A percentile compares a stretch with the other conserved stretches of the same genome.
Conservation (phyloP, 495 filamentous ascomycete genomes). For the Clohesyomyces aquaticus region DNA sequence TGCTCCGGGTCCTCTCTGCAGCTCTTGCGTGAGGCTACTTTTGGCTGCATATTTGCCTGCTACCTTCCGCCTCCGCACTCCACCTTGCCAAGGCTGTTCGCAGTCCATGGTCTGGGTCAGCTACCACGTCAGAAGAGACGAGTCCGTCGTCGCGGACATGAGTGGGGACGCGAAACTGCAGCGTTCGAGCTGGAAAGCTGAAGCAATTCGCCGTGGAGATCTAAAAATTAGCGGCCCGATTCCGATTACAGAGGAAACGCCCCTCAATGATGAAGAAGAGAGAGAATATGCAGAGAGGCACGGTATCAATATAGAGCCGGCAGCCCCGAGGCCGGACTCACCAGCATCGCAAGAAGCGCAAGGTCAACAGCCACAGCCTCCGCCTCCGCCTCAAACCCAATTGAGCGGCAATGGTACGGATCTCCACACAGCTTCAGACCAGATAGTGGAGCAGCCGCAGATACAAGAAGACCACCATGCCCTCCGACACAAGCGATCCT, state of each 20-base stretch:
- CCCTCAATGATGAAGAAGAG: conserved; percentile 35
- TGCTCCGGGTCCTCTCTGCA: conserved; percentile 16
- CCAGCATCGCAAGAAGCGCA: conserved; percentile 1
- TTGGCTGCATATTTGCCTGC: conserved; percentile 10
- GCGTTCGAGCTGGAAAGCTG: conserved; percentile 40
- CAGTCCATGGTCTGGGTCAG: conserved; percentile 26
- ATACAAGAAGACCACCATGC: conserved; percentile 8
- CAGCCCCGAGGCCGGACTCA: background rate
- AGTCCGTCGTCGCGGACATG: conserved; percentile 28
- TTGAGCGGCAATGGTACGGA: background rate
- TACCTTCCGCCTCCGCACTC: background rate
- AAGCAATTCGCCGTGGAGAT: conserved; percentile 44
- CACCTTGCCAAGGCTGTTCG: background rate
- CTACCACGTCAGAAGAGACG: conserved; percentile 20
- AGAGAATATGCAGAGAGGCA: conserved; percentile 27
- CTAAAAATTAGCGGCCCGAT: conserved; percentile 46
- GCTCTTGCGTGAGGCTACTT: conserved; percentile 20
- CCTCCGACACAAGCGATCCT: conserved; percentile 21
- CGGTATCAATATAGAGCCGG: conserved; percentile 9
- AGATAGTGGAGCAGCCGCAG: conserved; percentile 6
- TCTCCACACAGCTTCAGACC: background rate
- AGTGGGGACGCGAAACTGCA: conserved; percentile 25
- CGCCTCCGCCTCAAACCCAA: conserved; percentile 2
- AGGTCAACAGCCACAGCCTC: conserved; percentile 6
- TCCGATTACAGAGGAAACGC: conserved; percentile 38